Base-by-base conservation (phyloP, 768 basidiomycete species). In the Suillus occidentalis region DNA sequence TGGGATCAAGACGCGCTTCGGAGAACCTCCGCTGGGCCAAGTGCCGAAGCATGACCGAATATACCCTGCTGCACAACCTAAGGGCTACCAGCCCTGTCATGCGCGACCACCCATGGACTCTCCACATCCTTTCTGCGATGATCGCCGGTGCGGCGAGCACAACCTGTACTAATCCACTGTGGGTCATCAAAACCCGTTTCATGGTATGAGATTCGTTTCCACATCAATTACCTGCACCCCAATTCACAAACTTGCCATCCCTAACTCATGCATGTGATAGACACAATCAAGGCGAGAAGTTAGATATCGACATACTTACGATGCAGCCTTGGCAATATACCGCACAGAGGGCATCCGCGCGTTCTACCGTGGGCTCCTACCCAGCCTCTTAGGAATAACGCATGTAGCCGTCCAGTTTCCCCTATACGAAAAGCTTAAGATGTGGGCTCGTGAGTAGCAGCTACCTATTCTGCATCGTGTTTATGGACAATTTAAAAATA, bases 371-470 rank as follows among this genome's bases (percentile, higher is more conserved):
- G 97, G 97, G 31, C 82, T 99, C 56, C 72, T 96, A 14, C 96
- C 97, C n/a, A 94, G 91, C 73, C 77, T 99, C 7, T 83, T 99
- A 57, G 97, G 97, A 49, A 97, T 99, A 64, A 76, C 87, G 2
- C 97, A 99, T 72, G 97, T 99, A 59, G 95, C 94, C 7, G 95
- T 99, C 2, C 97, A 99, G 76, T 99, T 99, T 71, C 97, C 97
- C 40, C 79, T 99, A 9, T 99, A 99, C 75, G 97, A 99, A 75
- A 85, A 90, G 70, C 86, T 98, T 63, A 99, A 99, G 80, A 71
- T 87, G 20, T 85, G 87, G 81, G 88, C 92, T 69, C 89, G 96
- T 97, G 76, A 79, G 94, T 87, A 39, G 20, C 62, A 34, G 53
- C 9, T 28, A 13, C 64, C 59, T 40, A 39, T 45, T 64, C 18